Evolutionary conservation across 257 asterid genomes (phyloP), one percentile per base, ranked within the genome.

Genomic region (Plectranthus barbatus): DNA sequence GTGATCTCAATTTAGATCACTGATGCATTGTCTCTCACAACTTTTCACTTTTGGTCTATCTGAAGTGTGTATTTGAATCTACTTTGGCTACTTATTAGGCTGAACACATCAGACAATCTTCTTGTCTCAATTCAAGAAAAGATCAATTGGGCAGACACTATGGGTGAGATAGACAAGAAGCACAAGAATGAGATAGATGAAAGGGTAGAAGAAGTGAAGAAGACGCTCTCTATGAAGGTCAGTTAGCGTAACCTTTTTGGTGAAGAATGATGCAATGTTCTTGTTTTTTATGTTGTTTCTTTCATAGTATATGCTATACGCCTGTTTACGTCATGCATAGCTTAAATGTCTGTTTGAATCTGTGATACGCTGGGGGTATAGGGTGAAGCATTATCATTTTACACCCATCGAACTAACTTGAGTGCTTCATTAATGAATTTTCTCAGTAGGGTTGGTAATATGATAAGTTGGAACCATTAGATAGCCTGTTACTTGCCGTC

Each of bases 61-160:
- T 66, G 46, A 53, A 52, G 66, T 36, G 14, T 66, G 56, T 60
- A 19, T 60, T 40, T 41, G 12, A 19, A 64, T 59, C 42, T 66
- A 24, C 12, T 66, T 63, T 71, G 55, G 17, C 72, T 17, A 68
- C 67, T 59, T 66, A 47, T 50, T 69, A 91, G 98, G 97, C 63
- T 86, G 75, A 63, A 82, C 49, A 88, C 95, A 14, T 91, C 98
- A 39, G 98, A 91, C 65, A 75, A 83, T 73, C 88, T 91, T 60
- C 98, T 91, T 26, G 70, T 77, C 58, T 76, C 98, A 64, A 91
- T 91, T 79, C 95, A 91, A 86, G 98, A 91, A 75, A 91, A 91
- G 81, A 91, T 91, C 70, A 86, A 86, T n/a, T 91, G 98, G 98
- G 98, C 97, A 13, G 98, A 91, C 79, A 65, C 68, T 29, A 88